A percentile compares a stretch with the other conserved stretches of the same genome.
Evolutionary conservation across 106 monocot genomes (phyloP).

Genomic region (Acorus calamus): DNA sequence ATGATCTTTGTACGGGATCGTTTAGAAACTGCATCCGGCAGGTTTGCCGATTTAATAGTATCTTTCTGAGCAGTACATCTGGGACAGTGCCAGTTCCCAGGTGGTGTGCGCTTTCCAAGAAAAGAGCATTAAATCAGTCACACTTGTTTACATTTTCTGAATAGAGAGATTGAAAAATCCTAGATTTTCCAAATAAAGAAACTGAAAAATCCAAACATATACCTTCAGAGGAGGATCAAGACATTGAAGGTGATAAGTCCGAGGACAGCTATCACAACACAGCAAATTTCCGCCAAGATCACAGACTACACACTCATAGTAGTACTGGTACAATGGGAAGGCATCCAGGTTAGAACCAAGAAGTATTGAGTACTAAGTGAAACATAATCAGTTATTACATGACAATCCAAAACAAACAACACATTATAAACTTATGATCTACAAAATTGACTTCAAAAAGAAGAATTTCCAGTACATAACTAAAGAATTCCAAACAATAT

Average conservation of each 20-base stretch:
- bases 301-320: slow-evolving; percentile 81
- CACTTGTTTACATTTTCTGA: not conserved
- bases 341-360: not conserved
- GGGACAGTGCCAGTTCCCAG: slow-evolving; percentile 86
- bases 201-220: slow-evolving; percentile 1
- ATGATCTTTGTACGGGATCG: slow-evolving; percentile 34
- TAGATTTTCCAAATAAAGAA: not conserved
- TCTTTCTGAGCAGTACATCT: slow-evolving; percentile 42
- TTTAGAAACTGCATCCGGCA: slow-evolving; percentile 31
- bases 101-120: slow-evolving; percentile 49
- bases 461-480: too few species aligned
- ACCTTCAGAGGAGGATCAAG: slow-evolving; percentile 94
- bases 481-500: too few species aligned
- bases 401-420: too few species aligned
- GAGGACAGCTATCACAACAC: slow-evolving; percentile 89
- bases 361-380: too few species aligned
- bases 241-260: slow-evolving; percentile 81
- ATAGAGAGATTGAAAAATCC: too few species aligned
- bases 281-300: slow-evolving; percentile 91
- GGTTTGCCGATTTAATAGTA: slow-evolving; percentile 15
- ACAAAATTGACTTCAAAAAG: too few species aligned
- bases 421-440: too few species aligned
- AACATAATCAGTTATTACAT: too few species aligned
- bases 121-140: slow-evolving; percentile 1
- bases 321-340: slow-evolving; percentile 33